A percentile compares a stretch with the other conserved stretches of the same genome.
phyloP scores from a whole-genome alignment of 2,329 filamentous ascomycete genomes.

The Calonectria montana region DNA sequence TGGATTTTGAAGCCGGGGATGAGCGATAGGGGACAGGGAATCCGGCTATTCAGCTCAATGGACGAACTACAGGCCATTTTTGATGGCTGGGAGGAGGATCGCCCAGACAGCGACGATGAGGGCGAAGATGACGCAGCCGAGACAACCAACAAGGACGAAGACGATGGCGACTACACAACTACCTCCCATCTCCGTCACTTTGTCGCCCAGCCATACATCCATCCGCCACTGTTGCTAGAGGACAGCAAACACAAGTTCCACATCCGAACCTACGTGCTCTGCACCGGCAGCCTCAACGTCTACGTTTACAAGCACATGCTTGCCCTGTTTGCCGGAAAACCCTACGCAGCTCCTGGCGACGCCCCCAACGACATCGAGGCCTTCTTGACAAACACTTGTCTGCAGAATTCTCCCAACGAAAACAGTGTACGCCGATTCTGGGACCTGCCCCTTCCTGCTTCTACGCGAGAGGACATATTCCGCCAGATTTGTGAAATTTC shows the following conservation, averaged over 20 bases:
- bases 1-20: conserved; percentile 99
- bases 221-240: conserved; percentile 79
- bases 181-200: conserved; percentile 96
- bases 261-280: conserved; percentile 90
- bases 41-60: conserved; percentile 87
- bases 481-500: conserved; percentile 79
- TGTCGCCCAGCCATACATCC: conserved; percentile 93
- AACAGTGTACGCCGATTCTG: conserved; percentile 82
- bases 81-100: conserved; percentile 85
- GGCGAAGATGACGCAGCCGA: conserved; percentile 56
- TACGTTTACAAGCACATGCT: conserved; percentile 94
- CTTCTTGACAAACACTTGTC: conserved; percentile 95
- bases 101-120: conserved; percentile 73
- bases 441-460: conserved; percentile 63
- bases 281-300: conserved; percentile 80
- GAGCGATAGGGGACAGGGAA: conserved; percentile 96
- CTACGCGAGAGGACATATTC: conserved; percentile 74
- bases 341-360: conserved; percentile 75
- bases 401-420: conserved; percentile 73
- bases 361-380: conserved; percentile 67
- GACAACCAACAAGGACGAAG: conserved; percentile 28
- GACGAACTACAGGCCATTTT: conserved; percentile 88
- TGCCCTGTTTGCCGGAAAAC: conserved; percentile 84
- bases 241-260: conserved; percentile 88
- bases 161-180: conserved; percentile 70